Base-by-base conservation (phyloP, 306 rosid species). In the Carpinus viminea region DNA sequence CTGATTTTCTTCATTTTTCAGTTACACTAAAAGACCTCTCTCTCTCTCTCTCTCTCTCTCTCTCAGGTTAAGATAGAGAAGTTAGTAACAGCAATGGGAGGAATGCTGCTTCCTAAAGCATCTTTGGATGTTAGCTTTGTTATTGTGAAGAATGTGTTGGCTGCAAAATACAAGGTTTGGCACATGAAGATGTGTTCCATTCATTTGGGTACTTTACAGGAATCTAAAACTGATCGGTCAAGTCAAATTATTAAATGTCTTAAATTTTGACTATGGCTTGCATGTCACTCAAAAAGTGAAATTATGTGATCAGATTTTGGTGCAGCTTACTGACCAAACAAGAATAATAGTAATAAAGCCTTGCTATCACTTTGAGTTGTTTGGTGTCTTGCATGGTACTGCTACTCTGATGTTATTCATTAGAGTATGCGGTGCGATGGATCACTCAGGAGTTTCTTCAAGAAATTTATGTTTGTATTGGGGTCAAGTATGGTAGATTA, bases 31-130 rank as follows among this genome's bases (percentile, higher is more conserved):
- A 24, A 66, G 53, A 70, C 74, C 60, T 81, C 51, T 64, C 70
- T 52, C 72, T 45, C 52, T 13, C 62, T 77, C 68, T 53, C 70
- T 21, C 69, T 20, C 54, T 9, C 31, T 72, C 68, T 72, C 47
- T 72, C 60, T 41, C 98, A 95, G 98, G 83, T 70, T 79, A 90
- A 89, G 85, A 86, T 94, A 83, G 87, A 81, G 78, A 86, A 86
- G 80, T 81, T 92, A 64, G 97, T 95, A 57, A 86, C 86, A 76
- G 87, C 92, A 81, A 95, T 95, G 98, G 98, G 98, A 28, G 98
- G 98, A 87, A 83, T 88, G 79, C 83, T 95, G 36, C 91, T 85
- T 34, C 36, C 78, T 41, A 92, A 85, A 85, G 77, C 91, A 76
- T 91, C 90, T 53, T 77, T 75, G 76, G 98, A 91, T 85, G 85